Evolutionary conservation across 257 asterid species (phyloP).

Genomic region (Echium plantagineum): DNA sequence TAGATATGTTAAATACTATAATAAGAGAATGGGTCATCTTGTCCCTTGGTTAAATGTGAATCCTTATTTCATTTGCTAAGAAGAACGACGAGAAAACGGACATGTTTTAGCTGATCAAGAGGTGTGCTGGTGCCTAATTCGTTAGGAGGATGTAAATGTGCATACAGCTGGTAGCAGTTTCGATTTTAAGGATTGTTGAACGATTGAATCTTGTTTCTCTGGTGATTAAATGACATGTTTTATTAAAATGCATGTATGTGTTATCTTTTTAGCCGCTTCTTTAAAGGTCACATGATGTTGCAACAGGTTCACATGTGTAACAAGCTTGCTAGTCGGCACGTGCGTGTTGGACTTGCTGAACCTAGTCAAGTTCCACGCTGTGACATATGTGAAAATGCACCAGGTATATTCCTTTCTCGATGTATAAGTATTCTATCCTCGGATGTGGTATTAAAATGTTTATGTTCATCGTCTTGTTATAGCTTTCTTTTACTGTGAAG

Average conservation of each 20-base stretch:
- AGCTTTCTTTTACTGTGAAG: conserved; percentile 96
- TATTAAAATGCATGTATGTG: no score
- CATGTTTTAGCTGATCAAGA: no score
- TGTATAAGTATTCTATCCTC: conserved; percentile 9
- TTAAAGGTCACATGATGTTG: not conserved
- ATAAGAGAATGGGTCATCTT: not conserved
- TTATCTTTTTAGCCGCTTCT: no score
- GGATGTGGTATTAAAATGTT: not conserved
- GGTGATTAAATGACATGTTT: no score
- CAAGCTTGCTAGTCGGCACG: conserved; percentile 91
- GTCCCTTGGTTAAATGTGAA: not conserved
- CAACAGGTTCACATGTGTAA: conserved; percentile 83
- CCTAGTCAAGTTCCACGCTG: conserved; percentile 74
- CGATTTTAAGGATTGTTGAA: no score
- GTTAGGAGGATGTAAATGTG: no score
- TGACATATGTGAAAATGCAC: conserved; percentile 86
- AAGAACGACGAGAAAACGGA: no score
- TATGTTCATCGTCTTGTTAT: conserved; percentile 18
- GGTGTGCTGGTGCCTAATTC: no score
- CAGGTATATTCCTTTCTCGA: conserved; percentile 38
- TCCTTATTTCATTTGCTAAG: no score
- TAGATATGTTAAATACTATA: no score
- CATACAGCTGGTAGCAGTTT: no score
- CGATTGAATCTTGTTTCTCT: no score
- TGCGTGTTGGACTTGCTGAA: conserved; percentile 85